These are phyloP conservation scores for Trametes maxima DNA, from an alignment of 768 basidiomycete genomes.

Conservation along the genomic window DNA sequence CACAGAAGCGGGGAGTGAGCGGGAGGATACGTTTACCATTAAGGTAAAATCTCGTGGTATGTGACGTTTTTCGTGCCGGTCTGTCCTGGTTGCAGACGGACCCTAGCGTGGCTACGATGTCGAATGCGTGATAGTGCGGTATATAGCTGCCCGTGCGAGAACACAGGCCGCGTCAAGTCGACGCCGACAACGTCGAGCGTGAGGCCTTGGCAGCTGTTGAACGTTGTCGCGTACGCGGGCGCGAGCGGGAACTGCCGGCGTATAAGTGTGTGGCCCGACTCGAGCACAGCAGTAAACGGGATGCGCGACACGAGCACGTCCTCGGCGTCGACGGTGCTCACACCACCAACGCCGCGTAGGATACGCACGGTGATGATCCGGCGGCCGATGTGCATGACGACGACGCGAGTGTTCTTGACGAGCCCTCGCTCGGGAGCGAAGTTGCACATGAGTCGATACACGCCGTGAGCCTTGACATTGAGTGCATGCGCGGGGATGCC, in stretches of 20 bases:
- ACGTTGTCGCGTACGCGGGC: conserved; percentile 45
- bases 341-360: conserved; percentile 23
- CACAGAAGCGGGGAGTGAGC: background rate
- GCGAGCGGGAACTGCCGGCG: conserved; percentile 41
- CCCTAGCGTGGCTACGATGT: conserved; percentile 30
- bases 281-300: conserved; percentile 27
- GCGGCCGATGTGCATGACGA: conserved; percentile 34
- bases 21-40: background rate
- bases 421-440: conserved; percentile 40
- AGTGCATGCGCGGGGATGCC: conserved; percentile 33
- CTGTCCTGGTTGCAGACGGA: conserved; percentile 25
- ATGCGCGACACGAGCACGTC: conserved; percentile 35
- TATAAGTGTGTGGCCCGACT: conserved; percentile 36
- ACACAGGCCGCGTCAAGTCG: conserved; percentile 41
- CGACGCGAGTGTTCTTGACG: conserved; percentile 44
- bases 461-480: conserved; percentile 34
- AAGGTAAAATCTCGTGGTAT: conserved; percentile 31
- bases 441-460: conserved; percentile 42
- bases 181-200: conserved; percentile 41
- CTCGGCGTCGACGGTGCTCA: conserved; percentile 24
- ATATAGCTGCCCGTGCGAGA: conserved; percentile 41
- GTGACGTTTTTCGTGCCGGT: conserved; percentile 32
- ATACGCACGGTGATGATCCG: conserved; percentile 30
- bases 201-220: conserved; percentile 46
- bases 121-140: conserved; percentile 36